Evolutionary conservation across 345 rosid species (phyloP), one percentile per base, ranked within the genome.

Genomic region (Citrus inodora): DNA sequence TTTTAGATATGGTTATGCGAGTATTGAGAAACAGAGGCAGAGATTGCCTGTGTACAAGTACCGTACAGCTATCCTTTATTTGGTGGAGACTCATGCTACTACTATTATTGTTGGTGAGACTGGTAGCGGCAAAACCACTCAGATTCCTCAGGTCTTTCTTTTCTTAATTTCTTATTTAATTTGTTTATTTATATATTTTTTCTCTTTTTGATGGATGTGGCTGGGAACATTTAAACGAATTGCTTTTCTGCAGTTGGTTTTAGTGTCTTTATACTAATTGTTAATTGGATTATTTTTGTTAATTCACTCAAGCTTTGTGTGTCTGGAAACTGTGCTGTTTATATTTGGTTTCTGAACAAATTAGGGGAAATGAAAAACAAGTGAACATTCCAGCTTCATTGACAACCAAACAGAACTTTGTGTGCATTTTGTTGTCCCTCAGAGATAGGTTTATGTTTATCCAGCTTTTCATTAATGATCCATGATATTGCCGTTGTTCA

Each of bases 41-140:
- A 88, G 95, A 80, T 90, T 96, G 71, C 98, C 98, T 0, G 95
- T 96, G 48, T 92, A 90, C 87, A 93, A 88, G 89, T 90, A 92
- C 84, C 86, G 92, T 40, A 89, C 91, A 10, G 87, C 91, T 14
- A 91, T 96, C 85, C 86, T 96, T 25, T 96, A 96, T 82, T 80
- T 94, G 84, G 97, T 90, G 70, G 98, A 94, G 87, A 85, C 89
- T 83, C 97, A 90, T 71, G 97, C 92, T n/a, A 92, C 97, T n/a
- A 92, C 97, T 69, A 83, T 96, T 55, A 76, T 96, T 53, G 98
- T 96, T 71, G 99, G 99, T 27, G 99, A 96, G 87, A 96, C 99
- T 62, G 99, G 99, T 7, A 94, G 99, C 80, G 99, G 99, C 63
- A 96, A 94, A 86, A 96, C 99, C 77, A 95, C 98, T 7, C 99